Base-by-base conservation (phyloP, 495 filamentous ascomycete genomes). In the Xylaria sp. region DNA sequence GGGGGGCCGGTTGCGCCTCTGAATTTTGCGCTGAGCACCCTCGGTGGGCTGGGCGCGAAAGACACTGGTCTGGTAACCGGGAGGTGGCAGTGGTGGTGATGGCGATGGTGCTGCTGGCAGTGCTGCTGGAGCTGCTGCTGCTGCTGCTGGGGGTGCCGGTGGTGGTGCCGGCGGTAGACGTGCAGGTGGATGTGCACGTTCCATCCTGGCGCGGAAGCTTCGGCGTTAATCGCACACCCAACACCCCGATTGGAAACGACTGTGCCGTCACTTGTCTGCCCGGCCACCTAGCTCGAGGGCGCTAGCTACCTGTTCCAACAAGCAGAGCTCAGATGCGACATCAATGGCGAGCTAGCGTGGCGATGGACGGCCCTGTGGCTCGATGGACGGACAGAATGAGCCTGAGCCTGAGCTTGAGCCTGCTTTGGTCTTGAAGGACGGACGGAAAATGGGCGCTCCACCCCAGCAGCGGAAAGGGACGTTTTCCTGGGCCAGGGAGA, bases 1-100 rank as follows among this genome's bases (percentile, higher is more conserved):
- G n/a, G 81, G 78, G 37, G 76, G 77, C 48, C 81, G 76, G 64
- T 82, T 84, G 21, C 82, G 80, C 74, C 82, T 82, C 40, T 77
- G 74, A 29, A 75, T 76, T 67, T 78, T 76, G 35, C 73, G 69
- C 41, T 79, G 76, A 37, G 72, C 61, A 46, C 77, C 77, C 59
- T 79, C 77, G 48, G 72, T 73, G 43, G 76, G 76, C 61, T 76
- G 78, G n/a, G 78, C 78, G 52, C 78, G 76, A 72, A 80, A 80
- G 72, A 79, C 77, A 65, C 73, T 76, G 67, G 77, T 79, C 68
- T 80, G 77, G 41, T 77, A 79, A 44, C 70, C 71, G 5, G 58
- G 52, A 12, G 61, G 69, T 43, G 69, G 52, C n/a, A 40, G 40
- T 1, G 68, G 33, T 41, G 46, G 64, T 29, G 64, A 41, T 17